These are phyloP conservation scores for Colletotrichum gloeosporioides DNA, from an alignment of 2,329 filamentous ascomycete species.

Conservation along the genomic window DNA sequence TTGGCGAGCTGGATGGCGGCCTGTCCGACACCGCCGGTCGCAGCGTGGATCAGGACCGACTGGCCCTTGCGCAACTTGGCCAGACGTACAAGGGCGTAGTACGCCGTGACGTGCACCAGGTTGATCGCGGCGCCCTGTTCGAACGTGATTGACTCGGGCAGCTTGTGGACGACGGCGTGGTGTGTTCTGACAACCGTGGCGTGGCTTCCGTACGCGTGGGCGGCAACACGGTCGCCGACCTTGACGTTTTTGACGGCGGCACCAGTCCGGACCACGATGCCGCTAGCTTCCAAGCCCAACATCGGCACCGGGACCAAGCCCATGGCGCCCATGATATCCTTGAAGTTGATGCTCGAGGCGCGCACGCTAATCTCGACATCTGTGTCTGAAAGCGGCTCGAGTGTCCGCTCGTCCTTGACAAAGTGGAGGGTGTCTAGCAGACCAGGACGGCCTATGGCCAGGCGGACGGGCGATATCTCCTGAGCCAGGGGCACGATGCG, in stretches of 20 bases:
- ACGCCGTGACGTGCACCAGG: conserved; percentile 35
- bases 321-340: conserved; percentile 36
- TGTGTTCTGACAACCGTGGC: neutral
- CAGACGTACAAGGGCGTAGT: conserved; percentile 32
- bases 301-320: conserved; percentile 26
- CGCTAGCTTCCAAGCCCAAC: conserved; percentile 30
- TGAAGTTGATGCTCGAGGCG: conserved; percentile 38
- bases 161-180: conserved; percentile 23
- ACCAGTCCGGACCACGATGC: conserved; percentile 23
- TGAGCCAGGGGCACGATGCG: neutral
- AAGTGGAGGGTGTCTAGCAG: conserved; percentile 33
- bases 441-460: conserved; percentile 26
- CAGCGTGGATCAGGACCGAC: conserved; percentile 32
- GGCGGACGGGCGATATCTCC: neutral
- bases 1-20: conserved; percentile 30
- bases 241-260: conserved; percentile 18
- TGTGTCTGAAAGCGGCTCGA: conserved; percentile 20
- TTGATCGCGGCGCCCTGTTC: conserved; percentile 32
- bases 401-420: conserved; percentile 26
- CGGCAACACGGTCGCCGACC: neutral
- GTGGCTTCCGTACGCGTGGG: neutral
- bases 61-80: conserved; percentile 29
- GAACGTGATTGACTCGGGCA: conserved; percentile 39
- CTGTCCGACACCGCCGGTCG: conserved; percentile 30
- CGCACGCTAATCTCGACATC: conserved; percentile 35